These are phyloP conservation scores for Fraxinus greggii DNA, from an alignment of 305 asterid species.

Conservation along the genomic window DNA sequence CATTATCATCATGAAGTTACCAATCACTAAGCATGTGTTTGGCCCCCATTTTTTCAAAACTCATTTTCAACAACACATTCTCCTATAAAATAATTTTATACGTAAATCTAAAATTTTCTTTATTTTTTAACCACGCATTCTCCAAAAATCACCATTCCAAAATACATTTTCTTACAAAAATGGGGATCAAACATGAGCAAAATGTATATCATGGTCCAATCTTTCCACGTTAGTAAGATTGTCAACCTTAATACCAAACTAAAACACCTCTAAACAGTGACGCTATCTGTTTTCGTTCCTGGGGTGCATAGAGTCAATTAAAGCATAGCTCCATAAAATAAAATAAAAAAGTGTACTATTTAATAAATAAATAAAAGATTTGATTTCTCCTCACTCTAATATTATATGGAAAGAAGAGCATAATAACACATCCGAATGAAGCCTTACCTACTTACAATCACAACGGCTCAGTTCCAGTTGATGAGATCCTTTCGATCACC, in stretches of 20 bases:
- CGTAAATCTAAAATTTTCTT: no score
- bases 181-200: no score
- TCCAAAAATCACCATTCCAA: no score
- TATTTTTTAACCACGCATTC: no score
- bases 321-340: not conserved
- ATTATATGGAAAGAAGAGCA: not conserved
- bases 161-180: no score
- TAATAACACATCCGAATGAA: not conserved
- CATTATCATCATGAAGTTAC: not conserved
- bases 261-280: not conserved
- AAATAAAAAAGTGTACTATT: not conserved
- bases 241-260: not conserved
- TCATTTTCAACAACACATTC: not conserved
- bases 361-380: not conserved
- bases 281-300: not conserved
- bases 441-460: not conserved
- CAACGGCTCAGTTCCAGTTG: not conserved
- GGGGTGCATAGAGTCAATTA: not conserved
- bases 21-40: no score
- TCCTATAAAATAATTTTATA: no score
- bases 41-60: no score
- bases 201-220: not conserved
- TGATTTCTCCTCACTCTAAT: not conserved
- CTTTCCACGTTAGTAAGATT: not conserved
- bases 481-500: not conserved